A percentile compares a stretch with the other conserved stretches of the same genome.
Conservation (phyloP, 495 filamentous ascomycete species). For the Aspergillus ostianus region DNA sequence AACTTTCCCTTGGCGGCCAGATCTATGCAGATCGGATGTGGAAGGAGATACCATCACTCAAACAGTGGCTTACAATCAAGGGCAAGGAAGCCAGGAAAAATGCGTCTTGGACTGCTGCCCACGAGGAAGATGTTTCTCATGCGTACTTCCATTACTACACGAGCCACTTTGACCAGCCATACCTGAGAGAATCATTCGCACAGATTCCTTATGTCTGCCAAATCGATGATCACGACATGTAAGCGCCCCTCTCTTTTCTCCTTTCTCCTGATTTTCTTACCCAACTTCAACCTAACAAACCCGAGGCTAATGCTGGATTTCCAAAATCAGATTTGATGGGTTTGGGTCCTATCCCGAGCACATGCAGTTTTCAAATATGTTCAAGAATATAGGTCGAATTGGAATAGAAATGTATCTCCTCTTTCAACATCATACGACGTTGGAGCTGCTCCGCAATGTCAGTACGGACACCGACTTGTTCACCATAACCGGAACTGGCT, state of each 20-base stretch:
- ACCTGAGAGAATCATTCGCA: conserved; percentile 89
- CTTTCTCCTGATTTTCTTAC: neutral
- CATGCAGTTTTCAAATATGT: conserved; percentile 95
- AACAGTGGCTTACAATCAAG: conserved; percentile 87
- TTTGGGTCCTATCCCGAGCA: conserved; percentile 97
- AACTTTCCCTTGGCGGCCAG: conserved; percentile 88
- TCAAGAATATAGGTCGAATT: conserved; percentile 96
- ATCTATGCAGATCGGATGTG: conserved; percentile 95
- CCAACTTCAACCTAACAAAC: neutral
- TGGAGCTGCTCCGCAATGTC: conserved; percentile 86
- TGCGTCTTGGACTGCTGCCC: conserved; percentile 83
- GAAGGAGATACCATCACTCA: conserved; percentile 90
- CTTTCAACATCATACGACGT: conserved; percentile 96
- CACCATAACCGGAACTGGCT: conserved; percentile 93
- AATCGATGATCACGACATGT: conserved; percentile 98
- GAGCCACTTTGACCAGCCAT: conserved; percentile 93
- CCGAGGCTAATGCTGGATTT: neutral
- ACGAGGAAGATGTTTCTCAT: conserved; percentile 92
- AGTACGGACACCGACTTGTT: conserved; percentile 87
- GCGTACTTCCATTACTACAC: conserved; percentile 99
- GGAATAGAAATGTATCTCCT: conserved; percentile 99
- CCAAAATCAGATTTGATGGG: conserved; percentile 77
- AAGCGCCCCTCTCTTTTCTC: conserved; percentile 40
- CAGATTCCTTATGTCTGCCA: conserved; percentile 94
- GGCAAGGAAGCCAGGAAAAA: conserved; percentile 92